These are phyloP conservation scores for Periglandula ipomoeae DNA, from an alignment of 2,329 filamentous ascomycete species.

Conservation along the genomic window DNA sequence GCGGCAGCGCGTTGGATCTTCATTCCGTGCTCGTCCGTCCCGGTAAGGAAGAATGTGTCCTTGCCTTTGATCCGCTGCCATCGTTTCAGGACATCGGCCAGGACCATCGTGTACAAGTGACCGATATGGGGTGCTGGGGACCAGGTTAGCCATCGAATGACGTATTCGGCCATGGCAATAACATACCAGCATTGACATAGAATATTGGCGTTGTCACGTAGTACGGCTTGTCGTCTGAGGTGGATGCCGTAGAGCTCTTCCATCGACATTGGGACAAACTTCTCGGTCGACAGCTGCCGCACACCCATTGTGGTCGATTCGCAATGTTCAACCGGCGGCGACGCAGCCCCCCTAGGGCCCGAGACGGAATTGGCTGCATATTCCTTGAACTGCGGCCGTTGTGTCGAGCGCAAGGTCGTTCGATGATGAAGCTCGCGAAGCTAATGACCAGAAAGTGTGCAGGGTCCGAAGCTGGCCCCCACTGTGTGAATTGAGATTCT, in stretches of 20 bases:
- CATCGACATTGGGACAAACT: conserved; percentile 17
- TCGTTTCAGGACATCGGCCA: conserved; percentile 84
- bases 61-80: conserved; percentile 73
- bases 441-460: not conserved
- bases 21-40: conserved; percentile 95
- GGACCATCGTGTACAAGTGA: conserved; percentile 86
- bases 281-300: conserved; percentile 18
- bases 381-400: not conserved
- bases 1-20: conserved; percentile 87
- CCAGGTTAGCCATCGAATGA: not conserved
- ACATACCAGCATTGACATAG: conserved; percentile 86
- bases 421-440: not conserved
- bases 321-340: conserved; percentile 12
- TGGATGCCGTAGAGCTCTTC: conserved; percentile 19
- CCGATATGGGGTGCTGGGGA: conserved; percentile 77
- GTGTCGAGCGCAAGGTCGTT: not conserved
- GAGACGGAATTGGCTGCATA: conserved; percentile 22
- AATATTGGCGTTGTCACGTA: conserved; percentile 97
- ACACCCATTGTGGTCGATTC: conserved; percentile 17
- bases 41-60: conserved; percentile 69
- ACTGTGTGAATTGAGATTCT: not conserved
- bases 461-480: not conserved
- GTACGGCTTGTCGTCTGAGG: conserved; percentile 63
- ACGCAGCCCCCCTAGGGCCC: conserved; percentile 16
- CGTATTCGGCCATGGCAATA: not conserved